A percentile compares a stretch with the other conserved stretches of the same genome.
Conservation (phyloP, 768 basidiomycete genomes). For the Panaeolus cyanescens region DNA sequence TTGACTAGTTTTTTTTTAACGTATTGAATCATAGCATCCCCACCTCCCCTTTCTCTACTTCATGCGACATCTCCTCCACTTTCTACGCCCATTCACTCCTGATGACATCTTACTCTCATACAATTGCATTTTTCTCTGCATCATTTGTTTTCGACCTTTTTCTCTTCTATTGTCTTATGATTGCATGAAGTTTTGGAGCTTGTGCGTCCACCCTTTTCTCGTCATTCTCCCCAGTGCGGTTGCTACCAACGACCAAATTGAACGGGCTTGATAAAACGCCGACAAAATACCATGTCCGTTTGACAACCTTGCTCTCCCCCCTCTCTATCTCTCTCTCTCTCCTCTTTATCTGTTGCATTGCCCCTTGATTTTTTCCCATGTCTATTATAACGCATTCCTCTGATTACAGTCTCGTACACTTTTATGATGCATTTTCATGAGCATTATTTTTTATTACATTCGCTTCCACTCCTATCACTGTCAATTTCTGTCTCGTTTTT, state of each 20-base stretch:
- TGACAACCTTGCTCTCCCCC: neutral
- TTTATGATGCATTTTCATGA: neutral
- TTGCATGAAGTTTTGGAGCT: neutral
- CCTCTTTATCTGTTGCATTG: too few relatives aligned
- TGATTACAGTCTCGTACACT: neutral
- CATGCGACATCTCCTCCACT: neutral
- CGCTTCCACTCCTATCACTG: neutral
- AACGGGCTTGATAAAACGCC: neutral
- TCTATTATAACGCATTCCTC: neutral
- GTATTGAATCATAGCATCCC: neutral
- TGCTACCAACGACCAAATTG: too few relatives aligned
- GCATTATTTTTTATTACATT: neutral
- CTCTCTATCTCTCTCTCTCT: neutral
- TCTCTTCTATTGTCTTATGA: neutral
- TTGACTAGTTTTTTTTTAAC: neutral
- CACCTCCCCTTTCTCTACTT: neutral
- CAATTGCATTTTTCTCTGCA: neutral
- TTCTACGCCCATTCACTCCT: neutral
- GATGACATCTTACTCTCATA: neutral
- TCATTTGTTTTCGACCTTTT: neutral
- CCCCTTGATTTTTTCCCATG: too few relatives aligned
- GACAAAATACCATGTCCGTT: neutral
- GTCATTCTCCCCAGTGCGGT: too few relatives aligned
- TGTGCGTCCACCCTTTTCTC: too few relatives aligned
- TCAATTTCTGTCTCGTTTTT: neutral